Percentiles rank a stretch among this genome's conserved stretches.
Conservation (phyloP, 73 alveolate genomes). For the Paramecium sonneborni region DNA sequence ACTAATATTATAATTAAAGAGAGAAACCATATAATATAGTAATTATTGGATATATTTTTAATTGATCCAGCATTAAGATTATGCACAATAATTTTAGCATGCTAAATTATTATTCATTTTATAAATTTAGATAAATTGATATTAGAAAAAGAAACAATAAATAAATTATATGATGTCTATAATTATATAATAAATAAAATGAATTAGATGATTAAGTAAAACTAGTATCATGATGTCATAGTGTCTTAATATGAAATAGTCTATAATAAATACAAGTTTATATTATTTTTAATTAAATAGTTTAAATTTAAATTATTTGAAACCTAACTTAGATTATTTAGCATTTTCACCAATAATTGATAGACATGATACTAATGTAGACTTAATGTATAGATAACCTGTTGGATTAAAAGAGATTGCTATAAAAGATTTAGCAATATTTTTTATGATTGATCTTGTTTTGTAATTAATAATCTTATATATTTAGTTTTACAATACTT, state of each 20-base stretch:
- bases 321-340: conserved; percentile 29
- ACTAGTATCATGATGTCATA: conserved; percentile 1
- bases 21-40: background rate
- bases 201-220: background rate
- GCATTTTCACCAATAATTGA: conserved; percentile 21
- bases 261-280: background rate
- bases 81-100: conserved; percentile 10
- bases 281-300: background rate
- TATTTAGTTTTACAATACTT: background rate
- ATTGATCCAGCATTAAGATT: conserved; percentile 53
- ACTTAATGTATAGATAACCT: conserved; percentile 32
- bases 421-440: conserved; percentile 9
- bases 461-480: background rate
- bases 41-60: background rate
- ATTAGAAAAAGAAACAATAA: background rate
- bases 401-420: conserved; percentile 22
- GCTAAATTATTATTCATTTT: conserved; percentile 4
- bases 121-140: background rate
- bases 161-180: conserved; percentile 5
- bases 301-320: background rate
- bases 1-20: background rate
- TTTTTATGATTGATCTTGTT: conserved; percentile 11
- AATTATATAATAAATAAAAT: background rate
- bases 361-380: conserved; percentile 40
- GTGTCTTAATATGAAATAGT: background rate